Evolutionary conservation across 352 stramenopile species (phyloP).

Genomic region (Hyaloperonospora brassicae): DNA sequence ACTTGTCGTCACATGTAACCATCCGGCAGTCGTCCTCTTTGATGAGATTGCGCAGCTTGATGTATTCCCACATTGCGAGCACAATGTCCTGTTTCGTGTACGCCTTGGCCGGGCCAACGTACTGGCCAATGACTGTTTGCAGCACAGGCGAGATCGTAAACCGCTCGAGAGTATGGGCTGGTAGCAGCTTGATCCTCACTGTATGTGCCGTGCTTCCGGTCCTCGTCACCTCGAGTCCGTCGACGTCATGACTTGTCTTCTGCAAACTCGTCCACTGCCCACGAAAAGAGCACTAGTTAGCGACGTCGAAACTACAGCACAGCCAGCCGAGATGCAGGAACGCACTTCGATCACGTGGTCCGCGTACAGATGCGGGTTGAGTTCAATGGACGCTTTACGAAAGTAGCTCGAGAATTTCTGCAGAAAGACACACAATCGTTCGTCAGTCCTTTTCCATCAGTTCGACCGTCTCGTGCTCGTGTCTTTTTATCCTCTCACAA

Average conservation of each 20-base stretch:
- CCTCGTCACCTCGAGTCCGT: conserved; percentile 49
- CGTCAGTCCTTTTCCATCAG: background rate
- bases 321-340: background rate
- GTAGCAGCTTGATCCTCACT: conserved; percentile 61
- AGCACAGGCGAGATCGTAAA: conserved; percentile 52
- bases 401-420: conserved; percentile 79
- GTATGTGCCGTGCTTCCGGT: conserved; percentile 40
- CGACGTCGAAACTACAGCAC: background rate
- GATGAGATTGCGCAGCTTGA: conserved; percentile 66
- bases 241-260: conserved; percentile 54
- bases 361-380: conserved; percentile 58
- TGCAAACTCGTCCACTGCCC: conserved; percentile 70
- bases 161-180: conserved; percentile 44
- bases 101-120: conserved; percentile 34
- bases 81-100: conserved; percentile 68
- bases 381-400: conserved; percentile 61
- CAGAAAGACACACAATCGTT: conserved; percentile 2
- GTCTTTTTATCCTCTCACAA: conserved; percentile 24
- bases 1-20: conserved; percentile 46
- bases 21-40: conserved; percentile 77
- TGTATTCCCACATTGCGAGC: conserved; percentile 71
- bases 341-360: conserved; percentile 60
- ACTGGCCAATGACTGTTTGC: conserved; percentile 30
- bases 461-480: background rate
- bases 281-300: background rate